These are phyloP conservation scores for Populus trichocarpa DNA, from an alignment of 441 rosid species.

Conservation along the genomic window DNA sequence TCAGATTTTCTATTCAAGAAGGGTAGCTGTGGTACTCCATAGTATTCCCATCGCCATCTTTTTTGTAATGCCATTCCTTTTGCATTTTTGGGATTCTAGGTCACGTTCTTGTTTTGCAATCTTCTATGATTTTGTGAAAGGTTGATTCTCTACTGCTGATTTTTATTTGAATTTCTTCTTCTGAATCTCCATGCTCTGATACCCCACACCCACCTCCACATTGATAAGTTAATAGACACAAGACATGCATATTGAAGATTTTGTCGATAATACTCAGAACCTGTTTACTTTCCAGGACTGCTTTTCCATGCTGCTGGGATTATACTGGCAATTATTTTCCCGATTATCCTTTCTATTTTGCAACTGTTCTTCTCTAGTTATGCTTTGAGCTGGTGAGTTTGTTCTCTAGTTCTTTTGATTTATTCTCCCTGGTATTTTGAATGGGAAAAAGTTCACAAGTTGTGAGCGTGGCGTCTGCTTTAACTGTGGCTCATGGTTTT, in stretches of 20 bases:
- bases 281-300: slow-evolving; percentile 47
- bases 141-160: slow-evolving; percentile 32
- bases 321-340: slow-evolving; percentile 67
- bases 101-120: slow-evolving; percentile 43
- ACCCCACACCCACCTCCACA: not conserved
- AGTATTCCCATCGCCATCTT: slow-evolving; percentile 63
- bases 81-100: slow-evolving; percentile 45
- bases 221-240: not conserved
- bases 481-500: not conserved
- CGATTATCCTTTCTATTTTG: slow-evolving; percentile 64
- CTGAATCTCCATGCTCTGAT: not conserved
- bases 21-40: slow-evolving; percentile 67
- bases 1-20: slow-evolving; percentile 80
- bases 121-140: slow-evolving; percentile 67
- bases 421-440: not conserved
- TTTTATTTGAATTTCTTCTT: not conserved
- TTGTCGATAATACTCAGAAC: slow-evolving; percentile 6
- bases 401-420: slow-evolving; percentile 7
- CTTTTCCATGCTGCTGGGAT: slow-evolving; percentile 63
- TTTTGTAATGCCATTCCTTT: slow-evolving; percentile 58
- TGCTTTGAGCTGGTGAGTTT: slow-evolving; percentile 92
- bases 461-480: not conserved
- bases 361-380: slow-evolving; percentile 61
- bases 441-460: not conserved
- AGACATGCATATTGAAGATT: not conserved